A percentile compares a stretch with the other conserved stretches of the same genome.
phyloP scores from a whole-genome alignment of 441 rosid species.

The Pelargonium citronellum region DNA sequence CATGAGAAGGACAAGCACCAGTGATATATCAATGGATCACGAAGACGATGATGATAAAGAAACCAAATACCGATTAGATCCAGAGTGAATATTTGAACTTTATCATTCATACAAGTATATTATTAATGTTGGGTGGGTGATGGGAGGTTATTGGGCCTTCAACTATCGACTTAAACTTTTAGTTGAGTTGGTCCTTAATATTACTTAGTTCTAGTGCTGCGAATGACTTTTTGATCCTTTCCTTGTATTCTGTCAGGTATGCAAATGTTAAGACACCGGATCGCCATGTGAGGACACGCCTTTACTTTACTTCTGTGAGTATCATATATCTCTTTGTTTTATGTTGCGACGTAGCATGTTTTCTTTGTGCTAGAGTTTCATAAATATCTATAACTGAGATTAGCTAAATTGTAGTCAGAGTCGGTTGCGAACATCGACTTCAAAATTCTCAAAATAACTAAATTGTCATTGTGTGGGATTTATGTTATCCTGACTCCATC shows the following conservation, averaged over 20 bases:
- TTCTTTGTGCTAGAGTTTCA: no score
- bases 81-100: slow-evolving; percentile 44
- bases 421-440: no score
- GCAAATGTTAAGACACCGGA: slow-evolving; percentile 98
- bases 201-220: slow-evolving; percentile 4
- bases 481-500: no score
- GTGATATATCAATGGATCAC: slow-evolving; percentile 61
- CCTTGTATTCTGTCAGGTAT: slow-evolving; percentile 45
- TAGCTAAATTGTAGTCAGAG: no score
- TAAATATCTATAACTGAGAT: no score
- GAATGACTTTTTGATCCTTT: slow-evolving; percentile 17
- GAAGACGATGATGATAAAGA: slow-evolving; percentile 98
- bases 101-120: slow-evolving; percentile 1
- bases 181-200: no score
- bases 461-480: no score
- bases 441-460: no score
- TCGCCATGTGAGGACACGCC: slow-evolving; percentile 97
- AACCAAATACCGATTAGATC: slow-evolving; percentile 95
- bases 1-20: slow-evolving; percentile 54
- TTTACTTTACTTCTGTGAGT: slow-evolving; percentile 98
- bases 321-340: slow-evolving; percentile 4
- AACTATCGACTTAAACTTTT: no score
- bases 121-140: no score
- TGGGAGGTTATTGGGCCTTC: no score
- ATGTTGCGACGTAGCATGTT: no score